Evolutionary conservation across 805 yeast species (phyloP).

Genomic region (Yueomyces sp.): DNA sequence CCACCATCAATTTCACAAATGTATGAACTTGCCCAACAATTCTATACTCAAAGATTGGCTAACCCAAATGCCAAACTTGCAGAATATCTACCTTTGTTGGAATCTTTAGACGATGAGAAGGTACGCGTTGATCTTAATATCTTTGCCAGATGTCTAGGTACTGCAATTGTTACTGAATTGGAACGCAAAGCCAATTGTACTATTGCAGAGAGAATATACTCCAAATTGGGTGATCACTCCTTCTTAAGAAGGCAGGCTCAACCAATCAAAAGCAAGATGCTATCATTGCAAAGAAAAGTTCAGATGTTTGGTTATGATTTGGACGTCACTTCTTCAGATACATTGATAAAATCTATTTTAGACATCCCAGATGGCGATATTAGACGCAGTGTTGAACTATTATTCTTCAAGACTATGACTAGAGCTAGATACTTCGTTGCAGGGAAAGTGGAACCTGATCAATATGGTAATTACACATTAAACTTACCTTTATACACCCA

Average conservation of each 20-base stretch:
- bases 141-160: conserved; percentile 45
- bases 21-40: conserved; percentile 13
- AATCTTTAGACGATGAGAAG: conserved; percentile 76
- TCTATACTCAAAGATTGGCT: conserved; percentile 14
- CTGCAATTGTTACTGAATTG: conserved; percentile 57
- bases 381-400: conserved; percentile 64
- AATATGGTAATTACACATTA: conserved; percentile 64
- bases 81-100: conserved; percentile 48
- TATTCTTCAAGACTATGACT: conserved; percentile 68
- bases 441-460: conserved; percentile 72
- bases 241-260: conserved; percentile 77
- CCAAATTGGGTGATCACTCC: conserved; percentile 66
- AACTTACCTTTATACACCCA: conserved; percentile 83
- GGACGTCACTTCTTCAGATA: conserved; percentile 61
- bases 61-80: conserved; percentile 7
- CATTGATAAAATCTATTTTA: conserved; percentile 60
- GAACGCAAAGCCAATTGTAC: conserved; percentile 71
- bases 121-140: conserved; percentile 61
- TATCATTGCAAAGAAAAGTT: conserved; percentile 61
- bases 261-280: conserved; percentile 73
- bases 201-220: conserved; percentile 67
- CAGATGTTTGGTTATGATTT: conserved; percentile 52
- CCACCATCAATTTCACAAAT: conserved; percentile 4
- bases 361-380: conserved; percentile 45
- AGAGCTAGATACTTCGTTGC: conserved; percentile 83